Base-by-base conservation (phyloP, 345 rosid genomes). In the Reutealis trisperma region DNA sequence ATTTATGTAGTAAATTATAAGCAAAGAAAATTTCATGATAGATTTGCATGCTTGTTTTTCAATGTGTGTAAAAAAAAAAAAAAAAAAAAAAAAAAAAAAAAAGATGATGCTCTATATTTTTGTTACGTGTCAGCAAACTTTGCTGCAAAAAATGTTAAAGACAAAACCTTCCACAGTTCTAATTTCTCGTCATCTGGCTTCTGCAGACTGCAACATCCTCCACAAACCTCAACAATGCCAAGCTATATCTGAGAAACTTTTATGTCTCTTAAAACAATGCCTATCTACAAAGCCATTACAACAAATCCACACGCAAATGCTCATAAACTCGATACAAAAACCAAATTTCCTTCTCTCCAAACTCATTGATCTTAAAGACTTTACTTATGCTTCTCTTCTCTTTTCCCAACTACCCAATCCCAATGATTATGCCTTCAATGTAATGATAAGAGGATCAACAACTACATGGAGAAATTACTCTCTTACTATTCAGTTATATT, bases 281-380 rank as follows among this genome's bases (percentile, higher is more conserved):
- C 32, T 67, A 8, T 80, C 86, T 54, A 44, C 66, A 30, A 86
- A 78, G 42, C 73, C 76, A 34, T n/a, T 94, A 18, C 86, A 84
- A 75, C 95, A 93, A 84, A 76, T 87, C 55, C 97, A 93, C 80
- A 72, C 94, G 1, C 94, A 91, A 79, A 93, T 94, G 97, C 79
- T 88, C 55, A 27, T 83, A 16, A 73, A 84, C 70, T 76, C 88
- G 54, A 11, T 87, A 37, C 75, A 81, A 14, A 86, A 86, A 74
- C 91, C 92, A 59, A 93, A 89, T 67, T 89, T 88, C 72, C 83
- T 94, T 63, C 92, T 94, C 79, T 81, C 92, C 77, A 91, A 83
- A 61, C 84, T 91, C 84, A 84, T 94, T 58, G 86, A 83, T 45
- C 84, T 93, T 76, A 87, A 85, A 57, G 87, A 91, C 82, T 83